A percentile compares a stretch with the other conserved stretches of the same genome.
phyloP scores from a whole-genome alignment of 176 grass and related monocot genomes.

The Dendrocalamus sinicus region DNA sequence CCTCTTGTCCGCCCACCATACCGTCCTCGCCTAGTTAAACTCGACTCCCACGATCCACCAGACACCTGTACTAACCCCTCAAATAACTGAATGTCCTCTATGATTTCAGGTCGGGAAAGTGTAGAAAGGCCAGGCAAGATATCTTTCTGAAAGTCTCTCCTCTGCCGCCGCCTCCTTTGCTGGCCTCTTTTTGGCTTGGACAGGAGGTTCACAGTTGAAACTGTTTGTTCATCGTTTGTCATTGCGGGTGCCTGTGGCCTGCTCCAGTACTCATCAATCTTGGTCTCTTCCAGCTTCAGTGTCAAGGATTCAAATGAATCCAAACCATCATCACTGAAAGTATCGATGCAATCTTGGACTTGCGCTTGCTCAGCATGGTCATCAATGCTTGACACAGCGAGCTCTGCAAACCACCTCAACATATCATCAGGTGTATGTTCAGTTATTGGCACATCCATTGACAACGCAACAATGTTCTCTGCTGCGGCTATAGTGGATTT shows the following conservation, averaged over 20 bases:
- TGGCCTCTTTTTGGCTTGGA: conserved; percentile 66
- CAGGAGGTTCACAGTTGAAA: conserved; percentile 55
- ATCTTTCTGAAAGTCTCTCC: conserved; percentile 86
- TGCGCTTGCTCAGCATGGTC: conserved; percentile 24
- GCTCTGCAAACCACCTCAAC: conserved; percentile 72
- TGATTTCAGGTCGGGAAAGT: conserved; percentile 79
- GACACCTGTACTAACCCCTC: conserved; percentile 72
- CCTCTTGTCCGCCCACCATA: conserved; percentile 49
- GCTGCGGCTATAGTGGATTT: conserved; percentile 55
- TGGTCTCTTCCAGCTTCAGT: conserved; percentile 79
- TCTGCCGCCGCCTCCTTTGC: conserved; percentile 72
- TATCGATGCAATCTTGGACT: conserved; percentile 4
- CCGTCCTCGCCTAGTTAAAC: conserved; percentile 47
- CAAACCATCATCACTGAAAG: conserved; percentile 53
- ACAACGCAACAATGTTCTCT: conserved; percentile 72
- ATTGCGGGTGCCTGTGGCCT: conserved; percentile 40
- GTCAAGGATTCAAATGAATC: conserved; percentile 85
- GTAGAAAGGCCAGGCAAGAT: conserved; percentile 74
- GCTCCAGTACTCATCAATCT: conserved; percentile 65
- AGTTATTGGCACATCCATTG: conserved; percentile 47
- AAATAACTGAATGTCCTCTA: conserved; percentile 79
- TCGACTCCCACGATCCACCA: conserved; percentile 55
- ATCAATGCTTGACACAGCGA: conserved; percentile 47
- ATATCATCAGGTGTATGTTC: conserved; percentile 36
- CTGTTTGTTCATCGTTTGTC: conserved; percentile 52